These are phyloP conservation scores for Discostella stelligera DNA, from an alignment of 352 stramenopile genomes.

Conservation along the genomic window DNA sequence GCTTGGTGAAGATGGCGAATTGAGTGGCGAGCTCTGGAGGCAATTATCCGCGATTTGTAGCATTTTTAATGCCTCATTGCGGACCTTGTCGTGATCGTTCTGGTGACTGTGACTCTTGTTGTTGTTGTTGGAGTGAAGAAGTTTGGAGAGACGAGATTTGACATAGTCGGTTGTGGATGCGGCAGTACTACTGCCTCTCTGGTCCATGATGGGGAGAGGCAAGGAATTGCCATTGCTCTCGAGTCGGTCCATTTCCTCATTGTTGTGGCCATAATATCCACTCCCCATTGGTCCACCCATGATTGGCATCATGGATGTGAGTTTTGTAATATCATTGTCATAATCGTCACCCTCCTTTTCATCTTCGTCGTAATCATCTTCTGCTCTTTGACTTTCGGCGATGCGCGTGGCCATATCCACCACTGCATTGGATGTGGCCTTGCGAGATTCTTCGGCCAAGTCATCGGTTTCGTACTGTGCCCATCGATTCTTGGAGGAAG, in stretches of 20 bases:
- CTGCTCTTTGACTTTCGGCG: slow-evolving; percentile 4
- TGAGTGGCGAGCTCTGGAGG: slow-evolving; percentile 12
- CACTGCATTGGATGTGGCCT: slow-evolving; percentile 33
- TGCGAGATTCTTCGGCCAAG: slow-evolving; percentile 26
- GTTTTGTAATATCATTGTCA: neutral
- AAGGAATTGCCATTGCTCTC: neutral
- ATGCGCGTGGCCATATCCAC: slow-evolving; percentile 33
- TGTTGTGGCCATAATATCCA: neutral
- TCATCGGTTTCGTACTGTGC: slow-evolving; percentile 28
- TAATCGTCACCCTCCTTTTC: neutral
- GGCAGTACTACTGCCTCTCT: too few species aligned
- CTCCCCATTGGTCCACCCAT: slow-evolving; percentile 3
- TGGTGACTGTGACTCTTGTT: neutral
- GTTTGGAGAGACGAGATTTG: slow-evolving; percentile 16
- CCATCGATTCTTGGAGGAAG: slow-evolving; percentile 18
- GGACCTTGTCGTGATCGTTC: slow-evolving; percentile 24
- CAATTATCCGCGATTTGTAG: slow-evolving; percentile 34
- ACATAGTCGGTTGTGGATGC: slow-evolving; percentile 31
- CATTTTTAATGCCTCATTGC: slow-evolving; percentile 45
- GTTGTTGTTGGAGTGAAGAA: neutral
- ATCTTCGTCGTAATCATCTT: neutral
- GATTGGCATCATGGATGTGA: neutral
- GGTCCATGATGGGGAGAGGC: neutral
- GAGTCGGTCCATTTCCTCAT: neutral
- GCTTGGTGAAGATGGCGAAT: slow-evolving; percentile 6